Evolutionary conservation across 2,329 filamentous ascomycete genomes (phyloP).

Genomic region (Talaromyces verruculosus): DNA sequence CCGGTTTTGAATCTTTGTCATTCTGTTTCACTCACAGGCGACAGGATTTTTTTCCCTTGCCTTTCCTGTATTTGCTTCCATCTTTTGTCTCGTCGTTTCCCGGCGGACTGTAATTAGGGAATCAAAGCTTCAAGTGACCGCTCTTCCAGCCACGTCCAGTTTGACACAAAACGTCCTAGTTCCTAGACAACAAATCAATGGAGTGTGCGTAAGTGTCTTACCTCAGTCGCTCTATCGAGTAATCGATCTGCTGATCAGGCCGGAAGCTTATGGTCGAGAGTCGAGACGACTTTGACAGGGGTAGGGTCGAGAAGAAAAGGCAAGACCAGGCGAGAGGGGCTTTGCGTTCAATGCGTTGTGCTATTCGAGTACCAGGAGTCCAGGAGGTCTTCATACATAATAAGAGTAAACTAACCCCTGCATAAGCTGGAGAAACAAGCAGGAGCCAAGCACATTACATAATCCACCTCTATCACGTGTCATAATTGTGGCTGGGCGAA

Average conservation of each 20-base stretch:
- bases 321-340: not conserved
- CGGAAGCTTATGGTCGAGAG: not conserved
- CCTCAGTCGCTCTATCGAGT: not conserved
- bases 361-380: not conserved
- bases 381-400: not conserved
- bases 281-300: not conserved
- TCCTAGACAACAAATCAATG: not conserved
- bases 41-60: not conserved
- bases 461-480: slow-evolving; percentile 14
- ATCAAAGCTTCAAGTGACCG: not conserved
- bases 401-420: not conserved
- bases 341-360: not conserved
- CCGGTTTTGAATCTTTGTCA: not conserved
- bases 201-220: not conserved
- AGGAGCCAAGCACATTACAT: not conserved
- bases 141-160: not conserved
- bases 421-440: not conserved
- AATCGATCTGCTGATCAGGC: not conserved
- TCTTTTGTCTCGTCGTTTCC: not conserved
- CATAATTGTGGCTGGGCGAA: slow-evolving; percentile 19
- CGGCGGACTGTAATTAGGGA: not conserved
- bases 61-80: not conserved
- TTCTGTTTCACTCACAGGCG: too few species aligned
- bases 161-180: not conserved
- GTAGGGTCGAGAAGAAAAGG: not conserved